Evolutionary conservation across 768 basidiomycete species (phyloP).

Genomic region (Collybia sp.): DNA sequence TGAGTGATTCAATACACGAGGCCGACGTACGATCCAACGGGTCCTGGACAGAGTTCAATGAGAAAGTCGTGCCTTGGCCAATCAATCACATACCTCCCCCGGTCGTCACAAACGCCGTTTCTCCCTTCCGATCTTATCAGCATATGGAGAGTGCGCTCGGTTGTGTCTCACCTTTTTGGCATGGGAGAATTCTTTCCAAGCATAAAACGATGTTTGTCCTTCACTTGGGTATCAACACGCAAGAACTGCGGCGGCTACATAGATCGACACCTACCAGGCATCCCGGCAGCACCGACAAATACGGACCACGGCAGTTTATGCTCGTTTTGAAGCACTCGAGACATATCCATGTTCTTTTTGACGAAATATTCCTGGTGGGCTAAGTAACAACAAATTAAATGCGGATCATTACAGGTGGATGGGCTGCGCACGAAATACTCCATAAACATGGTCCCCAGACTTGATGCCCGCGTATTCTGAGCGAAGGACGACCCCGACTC

Average conservation of each 20-base stretch:
- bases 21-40: constrained; percentile 55
- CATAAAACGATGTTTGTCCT: constrained; percentile 30
- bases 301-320: constrained; percentile 42
- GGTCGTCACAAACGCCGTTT: constrained; percentile 33
- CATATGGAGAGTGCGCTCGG: too few relatives aligned
- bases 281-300: constrained; percentile 47
- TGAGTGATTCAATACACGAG: not conserved
- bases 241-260: too few relatives aligned
- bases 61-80: not conserved
- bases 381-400: constrained; percentile 14
- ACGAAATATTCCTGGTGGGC: constrained; percentile 39
- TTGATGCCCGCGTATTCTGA: constrained; percentile 15
- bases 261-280: constrained; percentile 36
- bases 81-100: constrained; percentile 23
- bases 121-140: constrained; percentile 20
- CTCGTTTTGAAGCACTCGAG: constrained; percentile 30
- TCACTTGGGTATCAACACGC: constrained; percentile 11
- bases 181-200: constrained; percentile 32
- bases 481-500: constrained; percentile 16
- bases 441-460: constrained; percentile 27
- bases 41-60: constrained; percentile 10
- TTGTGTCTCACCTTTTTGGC: constrained; percentile 25
- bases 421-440: constrained; percentile 11
- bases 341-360: constrained; percentile 11
- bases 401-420: constrained; percentile 16